A percentile compares a stretch with the other conserved stretches of the same genome.
Evolutionary conservation across 768 basidiomycete species (phyloP).

Genomic region (Trametes villosa): DNA sequence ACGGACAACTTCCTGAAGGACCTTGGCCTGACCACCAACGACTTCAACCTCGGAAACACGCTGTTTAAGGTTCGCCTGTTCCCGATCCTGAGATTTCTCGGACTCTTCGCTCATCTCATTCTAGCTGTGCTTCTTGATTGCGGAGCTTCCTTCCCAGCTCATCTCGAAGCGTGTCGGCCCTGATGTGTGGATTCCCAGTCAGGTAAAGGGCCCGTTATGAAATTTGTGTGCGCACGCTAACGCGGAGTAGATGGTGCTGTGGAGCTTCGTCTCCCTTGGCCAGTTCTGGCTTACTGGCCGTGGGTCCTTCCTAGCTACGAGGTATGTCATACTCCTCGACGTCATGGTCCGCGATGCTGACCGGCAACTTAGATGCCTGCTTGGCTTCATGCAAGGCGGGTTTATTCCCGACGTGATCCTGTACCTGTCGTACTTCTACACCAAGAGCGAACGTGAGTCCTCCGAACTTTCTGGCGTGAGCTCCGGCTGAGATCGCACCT

Average conservation of each 20-base stretch:
- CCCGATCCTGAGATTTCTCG: not conserved
- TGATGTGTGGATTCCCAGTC: constrained; percentile 66
- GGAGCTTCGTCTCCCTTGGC: constrained; percentile 58
- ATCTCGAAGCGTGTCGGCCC: constrained; percentile 70
- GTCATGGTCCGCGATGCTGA: not conserved
- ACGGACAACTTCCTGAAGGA: constrained; percentile 71
- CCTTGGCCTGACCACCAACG: constrained; percentile 61
- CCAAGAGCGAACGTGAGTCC: constrained; percentile 53
- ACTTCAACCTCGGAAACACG: constrained; percentile 67
- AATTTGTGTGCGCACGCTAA: not conserved
- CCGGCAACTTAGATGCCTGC: constrained; percentile 43
- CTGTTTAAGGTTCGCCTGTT: constrained; percentile 50
- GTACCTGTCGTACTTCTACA: constrained; percentile 70
- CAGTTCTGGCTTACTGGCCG: constrained; percentile 64
- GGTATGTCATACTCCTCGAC: constrained; percentile 33
- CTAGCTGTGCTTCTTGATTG: constrained; percentile 36
- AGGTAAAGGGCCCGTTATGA: constrained; percentile 39
- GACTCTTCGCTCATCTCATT: not conserved
- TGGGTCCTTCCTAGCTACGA: constrained; percentile 56
- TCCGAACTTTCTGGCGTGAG: not conserved
- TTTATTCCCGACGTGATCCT: constrained; percentile 69
- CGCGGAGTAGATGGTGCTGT: constrained; percentile 50
- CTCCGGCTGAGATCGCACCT: not conserved
- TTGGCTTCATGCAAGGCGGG: constrained; percentile 66
- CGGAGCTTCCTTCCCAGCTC: constrained; percentile 70